These are phyloP conservation scores for Penicillium simplicissimum DNA, from an alignment of 495 filamentous ascomycete species.

Conservation along the genomic window DNA sequence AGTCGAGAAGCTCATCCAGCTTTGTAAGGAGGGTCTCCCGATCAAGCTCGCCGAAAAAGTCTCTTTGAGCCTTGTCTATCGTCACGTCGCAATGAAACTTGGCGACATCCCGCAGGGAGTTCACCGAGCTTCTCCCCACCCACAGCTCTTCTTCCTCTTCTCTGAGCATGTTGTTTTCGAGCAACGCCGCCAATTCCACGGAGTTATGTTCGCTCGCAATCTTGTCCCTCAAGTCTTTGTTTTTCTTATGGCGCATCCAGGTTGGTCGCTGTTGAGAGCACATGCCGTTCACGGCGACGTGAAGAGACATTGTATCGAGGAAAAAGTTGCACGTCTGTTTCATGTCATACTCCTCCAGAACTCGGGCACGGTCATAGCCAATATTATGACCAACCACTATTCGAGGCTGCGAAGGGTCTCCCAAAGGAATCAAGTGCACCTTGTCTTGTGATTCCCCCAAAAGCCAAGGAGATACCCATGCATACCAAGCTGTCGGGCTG, in stretches of 20 bases:
- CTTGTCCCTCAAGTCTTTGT: conserved; percentile 78
- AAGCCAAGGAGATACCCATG: conserved; percentile 96
- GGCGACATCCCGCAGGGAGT: conserved; percentile 93
- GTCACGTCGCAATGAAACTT: conserved; percentile 91
- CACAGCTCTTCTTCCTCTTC: conserved; percentile 94
- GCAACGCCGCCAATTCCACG: conserved; percentile 66
- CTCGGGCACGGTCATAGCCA: conserved; percentile 88
- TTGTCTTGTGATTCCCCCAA: conserved; percentile 76
- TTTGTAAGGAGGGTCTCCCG: conserved; percentile 64
- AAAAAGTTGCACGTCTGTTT: conserved; percentile 82
- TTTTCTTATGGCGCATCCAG: conserved; percentile 95
- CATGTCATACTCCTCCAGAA: conserved; percentile 86
- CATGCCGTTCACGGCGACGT: conserved; percentile 98
- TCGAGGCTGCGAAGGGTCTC: conserved; percentile 65
- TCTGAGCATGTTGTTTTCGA: conserved; percentile 63
- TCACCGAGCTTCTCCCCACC: conserved; percentile 91
- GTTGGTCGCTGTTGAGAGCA: conserved; percentile 93
- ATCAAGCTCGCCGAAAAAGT: conserved; percentile 84
- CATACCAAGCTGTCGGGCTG: conserved; percentile 88
- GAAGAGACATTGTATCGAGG: conserved; percentile 96
- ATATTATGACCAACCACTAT: conserved; percentile 94
- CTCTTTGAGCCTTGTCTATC: conserved; percentile 86
- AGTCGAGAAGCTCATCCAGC: conserved; percentile 83
- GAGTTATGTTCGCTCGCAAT: conserved; percentile 69
- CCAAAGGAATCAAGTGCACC: conserved; percentile 82